Conservation (phyloP, 1,139 yeast genomes). For the Debaryomycetaceae sp. region DNA sequence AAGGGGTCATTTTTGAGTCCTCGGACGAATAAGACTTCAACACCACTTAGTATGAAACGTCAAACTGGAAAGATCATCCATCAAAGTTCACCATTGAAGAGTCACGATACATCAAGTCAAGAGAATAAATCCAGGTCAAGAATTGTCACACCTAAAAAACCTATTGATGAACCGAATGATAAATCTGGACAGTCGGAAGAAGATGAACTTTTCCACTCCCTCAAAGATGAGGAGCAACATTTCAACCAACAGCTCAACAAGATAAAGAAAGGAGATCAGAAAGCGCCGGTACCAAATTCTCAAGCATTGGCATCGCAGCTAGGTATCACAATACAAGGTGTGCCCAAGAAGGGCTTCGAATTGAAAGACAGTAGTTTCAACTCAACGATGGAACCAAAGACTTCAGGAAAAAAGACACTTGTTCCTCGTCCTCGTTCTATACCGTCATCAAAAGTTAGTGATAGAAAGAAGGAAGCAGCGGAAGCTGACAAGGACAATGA, state of each 20-base stretch:
- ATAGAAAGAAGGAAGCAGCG: neutral
- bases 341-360: conserved; percentile 9
- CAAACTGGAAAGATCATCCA: neutral
- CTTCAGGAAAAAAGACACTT: neutral
- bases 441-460: neutral
- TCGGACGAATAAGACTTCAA: neutral
- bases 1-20: neutral
- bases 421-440: neutral
- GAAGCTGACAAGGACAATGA: conserved; percentile 1
- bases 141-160: neutral
- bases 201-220: conserved; percentile 5
- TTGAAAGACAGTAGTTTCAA: conserved; percentile 5
- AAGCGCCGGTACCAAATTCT: neutral
- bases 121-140: neutral
- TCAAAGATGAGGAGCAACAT: conserved; percentile 21
- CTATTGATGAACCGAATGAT: neutral
- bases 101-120: neutral
- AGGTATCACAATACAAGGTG: conserved; percentile 26
- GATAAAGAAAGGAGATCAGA: conserved; percentile 10
- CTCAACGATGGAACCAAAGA: neutral
- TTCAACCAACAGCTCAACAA: conserved; percentile 19
- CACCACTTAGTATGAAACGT: neutral
- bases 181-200: neutral
- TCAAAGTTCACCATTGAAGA: neutral
- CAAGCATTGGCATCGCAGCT: conserved; percentile 20